Evolutionary conservation across 116 monocot genomes (phyloP).

Genomic region (Zostera marina): DNA sequence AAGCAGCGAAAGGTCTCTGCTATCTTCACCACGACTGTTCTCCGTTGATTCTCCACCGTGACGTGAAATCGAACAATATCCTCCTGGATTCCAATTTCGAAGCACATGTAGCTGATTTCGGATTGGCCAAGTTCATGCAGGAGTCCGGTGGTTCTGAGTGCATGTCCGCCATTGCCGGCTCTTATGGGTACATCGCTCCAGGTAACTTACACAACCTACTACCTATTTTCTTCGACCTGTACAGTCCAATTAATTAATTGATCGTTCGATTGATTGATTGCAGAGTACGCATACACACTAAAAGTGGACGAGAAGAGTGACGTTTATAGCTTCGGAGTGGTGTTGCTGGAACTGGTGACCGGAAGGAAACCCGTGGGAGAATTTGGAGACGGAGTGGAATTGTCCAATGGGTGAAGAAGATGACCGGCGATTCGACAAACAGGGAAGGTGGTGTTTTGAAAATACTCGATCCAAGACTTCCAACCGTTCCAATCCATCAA

Average conservation of each 20-base stretch:
- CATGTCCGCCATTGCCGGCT: background rate
- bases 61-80: no score
- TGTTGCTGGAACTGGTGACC: constrained; percentile 41
- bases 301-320: constrained; percentile 93
- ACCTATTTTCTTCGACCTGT: background rate
- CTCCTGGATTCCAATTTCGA: no score
- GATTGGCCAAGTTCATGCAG: background rate
- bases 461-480: constrained; percentile 23
- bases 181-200: background rate
- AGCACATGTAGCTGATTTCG: background rate
- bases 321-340: constrained; percentile 88
- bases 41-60: no score
- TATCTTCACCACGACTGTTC: no score
- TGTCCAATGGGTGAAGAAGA: constrained; percentile 16
- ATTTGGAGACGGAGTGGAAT: constrained; percentile 8
- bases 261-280: no score
- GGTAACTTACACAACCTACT: no score
- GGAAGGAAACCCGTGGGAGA: constrained; percentile 6
- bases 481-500: constrained; percentile 20
- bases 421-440: constrained; percentile 24
- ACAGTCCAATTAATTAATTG: background rate
- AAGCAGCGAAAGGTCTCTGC: no score
- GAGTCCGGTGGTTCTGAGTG: no score
- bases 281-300: constrained; percentile 58
- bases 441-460: constrained; percentile 24